Evolutionary conservation across 2,329 filamentous ascomycete genomes (phyloP), one percentile per base, ranked within the genome.

Genomic region (Curvularia sp.): DNA sequence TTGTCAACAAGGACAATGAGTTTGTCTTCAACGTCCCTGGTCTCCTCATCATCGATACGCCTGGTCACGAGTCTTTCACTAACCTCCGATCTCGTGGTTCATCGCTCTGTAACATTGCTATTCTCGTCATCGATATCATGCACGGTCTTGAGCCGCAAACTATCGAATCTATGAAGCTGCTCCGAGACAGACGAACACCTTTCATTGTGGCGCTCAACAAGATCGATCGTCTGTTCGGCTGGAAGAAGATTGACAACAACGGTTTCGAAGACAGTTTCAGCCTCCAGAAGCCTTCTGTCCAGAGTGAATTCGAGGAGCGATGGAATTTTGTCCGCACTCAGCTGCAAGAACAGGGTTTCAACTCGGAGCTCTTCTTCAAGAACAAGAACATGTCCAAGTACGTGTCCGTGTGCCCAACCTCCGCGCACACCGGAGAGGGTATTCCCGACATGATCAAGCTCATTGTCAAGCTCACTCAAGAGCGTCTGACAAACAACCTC

Each of bases 121-220:
- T 99, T 76, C 83, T 99, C 67, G 96, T 99, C 42, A 94, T 99
- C 69, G 95, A 99, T 83, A 99, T 99, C 74, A 98, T 99, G 95
- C 95, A 99, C 86, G 96, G 96, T 76, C 86, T 99, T 47, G 95
- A 99, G 80, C 94, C 90, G 18, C 95, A 99, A 80, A 99, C 95
- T 15, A 85, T 98, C 31, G 96, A 99, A 80, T 99, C 95, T 1
- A 98, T 99, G 92, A 90, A 88, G 68, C 83, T 99, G 64, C 87
- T 99, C 52, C 88, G 94, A 74, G 94, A 97, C 72, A 87, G 92
- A 71, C 96, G 95, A 81, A 99, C 95, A 22, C 95, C 95, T 5
- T 99, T 99, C 82, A 96, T 99, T 68, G 96, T 99, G 41, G 96
- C 96, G 1, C 84, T 99, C 75, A 99, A 99, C 89, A 99, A 99